Conservation (phyloP, 345 rosid species). For the Garcia nutans region DNA sequence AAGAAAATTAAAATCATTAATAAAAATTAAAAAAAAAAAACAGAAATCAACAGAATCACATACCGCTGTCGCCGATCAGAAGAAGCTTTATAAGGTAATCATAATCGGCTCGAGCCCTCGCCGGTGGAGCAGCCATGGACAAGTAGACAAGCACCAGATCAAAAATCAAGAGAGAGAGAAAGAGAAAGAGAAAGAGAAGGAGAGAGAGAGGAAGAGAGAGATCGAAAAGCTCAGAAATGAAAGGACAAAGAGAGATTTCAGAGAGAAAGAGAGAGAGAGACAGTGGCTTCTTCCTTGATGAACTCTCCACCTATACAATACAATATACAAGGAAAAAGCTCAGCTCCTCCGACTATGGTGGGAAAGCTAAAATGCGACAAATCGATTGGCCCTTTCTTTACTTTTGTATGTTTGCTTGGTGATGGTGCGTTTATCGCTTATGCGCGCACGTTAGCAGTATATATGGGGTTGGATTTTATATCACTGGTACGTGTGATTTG, state of each 20-base stretch:
- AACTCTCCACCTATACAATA: conserved; percentile 12
- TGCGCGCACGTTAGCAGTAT: conserved; percentile 12
- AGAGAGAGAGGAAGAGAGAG: not conserved
- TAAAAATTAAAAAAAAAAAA: not conserved
- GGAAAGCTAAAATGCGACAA: conserved; percentile 25
- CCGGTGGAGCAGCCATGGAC: conserved; percentile 30
- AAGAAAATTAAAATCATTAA: not conserved
- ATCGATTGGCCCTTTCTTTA: not conserved
- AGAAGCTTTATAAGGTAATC: conserved; percentile 32
- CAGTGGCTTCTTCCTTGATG: not conserved
- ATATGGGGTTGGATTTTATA: too few relatives aligned
- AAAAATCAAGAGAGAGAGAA: too few relatives aligned
- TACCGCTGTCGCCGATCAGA: conserved; percentile 32
- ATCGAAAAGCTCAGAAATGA: conserved; percentile 3
- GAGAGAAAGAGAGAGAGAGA: not conserved
- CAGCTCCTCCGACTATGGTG: conserved; percentile 25
- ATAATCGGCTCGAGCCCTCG: conserved; percentile 27
- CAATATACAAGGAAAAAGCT: not conserved
- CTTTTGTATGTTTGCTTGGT: too few relatives aligned
- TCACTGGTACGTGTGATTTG: too few relatives aligned
- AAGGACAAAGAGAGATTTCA: conserved; percentile 1
- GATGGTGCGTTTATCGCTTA: not conserved
- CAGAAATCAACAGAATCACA: not conserved
- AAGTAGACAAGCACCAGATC: not conserved
- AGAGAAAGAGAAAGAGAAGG: too few relatives aligned